These are phyloP conservation scores for Fomes fomentarius DNA, from an alignment of 1,284 basidiomycete genomes.

Conservation along the genomic window DNA sequence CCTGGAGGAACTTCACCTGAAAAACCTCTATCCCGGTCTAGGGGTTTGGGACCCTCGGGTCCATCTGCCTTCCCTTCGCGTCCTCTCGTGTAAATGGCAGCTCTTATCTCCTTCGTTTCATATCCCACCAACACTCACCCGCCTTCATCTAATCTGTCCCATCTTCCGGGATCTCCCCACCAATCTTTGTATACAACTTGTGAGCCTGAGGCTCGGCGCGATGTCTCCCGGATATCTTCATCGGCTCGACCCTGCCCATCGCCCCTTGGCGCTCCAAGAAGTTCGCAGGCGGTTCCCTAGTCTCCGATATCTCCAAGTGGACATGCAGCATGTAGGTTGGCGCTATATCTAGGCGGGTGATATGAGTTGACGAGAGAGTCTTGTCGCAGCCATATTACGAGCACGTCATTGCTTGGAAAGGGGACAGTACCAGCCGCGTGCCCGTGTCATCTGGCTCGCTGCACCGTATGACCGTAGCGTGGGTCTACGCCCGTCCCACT, in stretches of 20 bases:
- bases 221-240: background rate
- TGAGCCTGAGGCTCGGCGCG: constrained; percentile 5
- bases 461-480: too few species aligned
- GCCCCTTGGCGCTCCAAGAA: background rate
- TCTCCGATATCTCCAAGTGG: background rate
- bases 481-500: background rate
- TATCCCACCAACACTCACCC: background rate
- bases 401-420: background rate
- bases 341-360: too few species aligned
- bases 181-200: background rate
- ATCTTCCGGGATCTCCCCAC: background rate
- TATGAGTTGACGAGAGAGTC: too few species aligned
- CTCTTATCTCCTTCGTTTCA: too few species aligned
- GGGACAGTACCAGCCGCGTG: too few species aligned
- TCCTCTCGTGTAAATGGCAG: too few species aligned
- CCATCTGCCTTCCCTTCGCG: too few species aligned
- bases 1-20: constrained; percentile 1
- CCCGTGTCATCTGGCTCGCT: too few species aligned
- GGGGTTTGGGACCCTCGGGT: too few species aligned
- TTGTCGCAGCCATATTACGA: too few species aligned
- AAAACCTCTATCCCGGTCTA: background rate
- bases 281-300: background rate
- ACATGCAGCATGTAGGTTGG: background rate
- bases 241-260: background rate
- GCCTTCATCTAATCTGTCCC: background rate